A percentile compares a stretch with the other conserved stretches of the same genome.
Conservation (phyloP, 2,329 filamentous ascomycete species). For the Fusarium drepaniforme region DNA sequence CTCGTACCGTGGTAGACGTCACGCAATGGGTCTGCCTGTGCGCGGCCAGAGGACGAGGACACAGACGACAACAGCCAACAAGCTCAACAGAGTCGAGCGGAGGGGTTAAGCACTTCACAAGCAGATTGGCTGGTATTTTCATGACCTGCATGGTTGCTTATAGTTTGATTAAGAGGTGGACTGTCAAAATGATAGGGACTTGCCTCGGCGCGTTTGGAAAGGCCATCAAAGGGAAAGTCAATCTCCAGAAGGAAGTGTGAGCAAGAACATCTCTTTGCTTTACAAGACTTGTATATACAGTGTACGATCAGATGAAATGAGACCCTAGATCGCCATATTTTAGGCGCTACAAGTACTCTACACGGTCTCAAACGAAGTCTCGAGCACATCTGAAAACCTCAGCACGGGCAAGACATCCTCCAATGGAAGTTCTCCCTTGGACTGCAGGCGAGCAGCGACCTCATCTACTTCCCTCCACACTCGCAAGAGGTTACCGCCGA, state of each 20-base stretch:
- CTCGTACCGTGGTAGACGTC: conserved; percentile 86
- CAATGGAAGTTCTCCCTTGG: conserved; percentile 62
- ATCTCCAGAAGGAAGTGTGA: conserved; percentile 12
- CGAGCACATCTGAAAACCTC: conserved; percentile 20
- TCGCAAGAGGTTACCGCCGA: conserved; percentile 83
- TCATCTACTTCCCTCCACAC: conserved; percentile 86
- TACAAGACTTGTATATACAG: conserved; percentile 49
- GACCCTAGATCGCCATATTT: conserved; percentile 18
- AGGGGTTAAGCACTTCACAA: conserved; percentile 37
- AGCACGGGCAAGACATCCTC: conserved; percentile 61
- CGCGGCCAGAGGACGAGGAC: conserved; percentile 89
- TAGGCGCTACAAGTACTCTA: conserved; percentile 10
- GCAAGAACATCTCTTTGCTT: conserved; percentile 33
- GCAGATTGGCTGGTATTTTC: not conserved
- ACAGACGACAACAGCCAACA: conserved; percentile 73
- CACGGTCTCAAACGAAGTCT: conserved; percentile 1
- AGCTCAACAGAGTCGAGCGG: conserved; percentile 69
- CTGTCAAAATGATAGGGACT: not conserved
- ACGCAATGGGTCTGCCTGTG: conserved; percentile 93
- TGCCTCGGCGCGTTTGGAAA: conserved; percentile 4
- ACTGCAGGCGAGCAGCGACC: conserved; percentile 76
- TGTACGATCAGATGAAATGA: conserved; percentile 44
- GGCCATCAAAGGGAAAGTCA: not conserved
- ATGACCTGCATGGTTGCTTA: not conserved
- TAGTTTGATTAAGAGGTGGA: not conserved